Percentiles rank a stretch among this genome's conserved stretches.
Conservation (phyloP, 805 yeast species). For the Saccharomycodes ludwigii region DNA sequence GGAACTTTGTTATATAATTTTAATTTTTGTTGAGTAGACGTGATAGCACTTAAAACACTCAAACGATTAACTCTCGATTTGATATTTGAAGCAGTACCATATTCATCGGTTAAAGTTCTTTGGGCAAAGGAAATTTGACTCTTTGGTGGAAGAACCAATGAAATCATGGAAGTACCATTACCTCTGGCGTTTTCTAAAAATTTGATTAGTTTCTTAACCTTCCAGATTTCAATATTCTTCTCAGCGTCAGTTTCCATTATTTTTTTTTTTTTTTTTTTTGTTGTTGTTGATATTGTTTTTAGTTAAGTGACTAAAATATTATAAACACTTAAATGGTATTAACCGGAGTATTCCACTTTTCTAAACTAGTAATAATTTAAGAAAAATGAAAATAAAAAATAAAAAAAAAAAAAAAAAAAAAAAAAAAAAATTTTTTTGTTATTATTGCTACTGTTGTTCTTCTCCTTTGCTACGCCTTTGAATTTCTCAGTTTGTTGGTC, state of each 20-base stretch:
- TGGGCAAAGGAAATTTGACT: conserved; percentile 82
- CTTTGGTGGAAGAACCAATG: conserved; percentile 88
- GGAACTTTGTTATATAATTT: conserved; percentile 86
- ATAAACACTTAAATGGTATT: too few relatives aligned
- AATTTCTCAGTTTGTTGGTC: neutral
- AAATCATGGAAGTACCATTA: conserved; percentile 98
- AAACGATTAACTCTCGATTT: conserved; percentile 95
- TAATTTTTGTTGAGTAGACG: conserved; percentile 94
- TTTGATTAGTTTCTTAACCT: conserved; percentile 88
- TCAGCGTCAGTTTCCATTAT: conserved; percentile 63
- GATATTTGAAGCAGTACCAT: conserved; percentile 97
- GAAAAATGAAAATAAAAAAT: conserved; percentile 3
- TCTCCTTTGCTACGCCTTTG: neutral
- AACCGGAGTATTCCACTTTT: too few relatives aligned
- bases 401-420: neutral
- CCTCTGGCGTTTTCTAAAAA: conserved; percentile 87
- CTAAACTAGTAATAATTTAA: neutral
- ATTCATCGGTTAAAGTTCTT: conserved; percentile 93
- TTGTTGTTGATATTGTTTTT: neutral
- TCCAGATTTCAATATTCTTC: conserved; percentile 97
- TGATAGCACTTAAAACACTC: conserved; percentile 91
- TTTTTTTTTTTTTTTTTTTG: conserved; percentile 8
- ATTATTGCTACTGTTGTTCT: neutral
- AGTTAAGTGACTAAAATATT: too few relatives aligned
- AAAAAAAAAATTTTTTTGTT: neutral